Base-by-base conservation (phyloP, 306 rosid genomes). In the Cucurbita pepo region DNA sequence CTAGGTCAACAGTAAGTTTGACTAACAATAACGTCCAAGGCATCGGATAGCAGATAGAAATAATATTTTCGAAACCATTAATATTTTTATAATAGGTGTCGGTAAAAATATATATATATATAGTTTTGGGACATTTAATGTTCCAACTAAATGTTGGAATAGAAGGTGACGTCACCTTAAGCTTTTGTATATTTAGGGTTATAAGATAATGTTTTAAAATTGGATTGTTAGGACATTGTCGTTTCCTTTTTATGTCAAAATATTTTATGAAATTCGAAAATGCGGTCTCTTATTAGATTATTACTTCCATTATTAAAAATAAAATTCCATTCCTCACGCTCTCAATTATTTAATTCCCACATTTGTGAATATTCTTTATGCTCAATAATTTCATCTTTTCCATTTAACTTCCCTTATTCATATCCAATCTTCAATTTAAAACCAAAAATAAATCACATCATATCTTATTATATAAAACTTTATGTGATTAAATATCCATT, bases 311-410 rank as follows among this genome's bases (percentile, higher is more conserved):
- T 40, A 64, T 64, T 64, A 64, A 62, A 30, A 62, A 62, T 15
- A 38, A 63, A 44, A 66, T 66, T 66, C 72, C 18, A 66, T 66
- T 66, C 72, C 55, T 66, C 19, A 66, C 54, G 55, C 40, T 45
- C 72, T 66, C 72, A 66, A 66, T 45, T 66, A 66, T 66, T 44
- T 66, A 45, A 45, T 66, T 66, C 72, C 72, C 72, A 66, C 52
- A 63, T 41, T 18, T 63, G 0, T 66, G 72, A 45, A 66, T 66
- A 66, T 43, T 56, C 55, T 51, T 11, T 45, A 21, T 66, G 55
- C 72, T 66, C 55, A 45, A 66, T 63, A 63, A 63, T 63, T 63
- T 41, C 70, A 41, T 62, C 25, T 62, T 62, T 37, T 38, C 25
- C n/a, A 62, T 1, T 62, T 16, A 15, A 62, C 69, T 62, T 62